phyloP scores from a whole-genome alignment of 2,329 filamentous ascomycete species.

The Fusarium chlamydosporum region DNA sequence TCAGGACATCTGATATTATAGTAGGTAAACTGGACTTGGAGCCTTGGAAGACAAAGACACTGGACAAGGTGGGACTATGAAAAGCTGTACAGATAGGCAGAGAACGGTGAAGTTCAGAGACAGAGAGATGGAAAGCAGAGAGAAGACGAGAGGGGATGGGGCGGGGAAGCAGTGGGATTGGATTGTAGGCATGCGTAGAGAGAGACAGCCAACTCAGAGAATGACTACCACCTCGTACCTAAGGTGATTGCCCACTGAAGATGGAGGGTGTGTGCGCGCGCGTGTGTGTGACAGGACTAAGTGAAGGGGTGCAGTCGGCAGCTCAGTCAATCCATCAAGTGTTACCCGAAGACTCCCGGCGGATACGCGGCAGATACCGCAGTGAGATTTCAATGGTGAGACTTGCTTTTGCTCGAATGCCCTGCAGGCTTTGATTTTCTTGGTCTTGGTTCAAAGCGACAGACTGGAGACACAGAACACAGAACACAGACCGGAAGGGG shows the following conservation, averaged over 20 bases:
- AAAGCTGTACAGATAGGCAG: not conserved
- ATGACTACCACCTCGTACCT: no score
- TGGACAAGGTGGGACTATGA: not conserved
- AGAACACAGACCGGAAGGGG: not conserved
- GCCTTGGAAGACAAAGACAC: not conserved
- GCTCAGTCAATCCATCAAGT: conserved; percentile 22
- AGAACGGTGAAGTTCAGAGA: not conserved
- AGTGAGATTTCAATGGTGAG: conserved; percentile 26
- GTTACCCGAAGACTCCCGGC: conserved; percentile 41
- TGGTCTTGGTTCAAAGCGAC: conserved; percentile 15
- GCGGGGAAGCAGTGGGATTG: not conserved
- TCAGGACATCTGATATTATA: not conserved
- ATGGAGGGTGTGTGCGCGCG: no score
- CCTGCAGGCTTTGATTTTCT: conserved; percentile 4
- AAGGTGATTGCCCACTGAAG: no score
- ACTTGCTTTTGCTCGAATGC: not conserved
- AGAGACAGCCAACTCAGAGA: not conserved
- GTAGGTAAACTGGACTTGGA: not conserved
- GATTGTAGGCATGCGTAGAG: not conserved
- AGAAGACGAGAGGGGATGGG: not conserved
- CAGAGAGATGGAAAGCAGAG: not conserved
- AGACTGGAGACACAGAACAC: not conserved
- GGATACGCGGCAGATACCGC: conserved; percentile 36
- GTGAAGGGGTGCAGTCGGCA: not conserved
- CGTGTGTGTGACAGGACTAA: not conserved